Conservation (phyloP, 768 basidiomycete genomes). For the Macrolepiota dolichaula region DNA sequence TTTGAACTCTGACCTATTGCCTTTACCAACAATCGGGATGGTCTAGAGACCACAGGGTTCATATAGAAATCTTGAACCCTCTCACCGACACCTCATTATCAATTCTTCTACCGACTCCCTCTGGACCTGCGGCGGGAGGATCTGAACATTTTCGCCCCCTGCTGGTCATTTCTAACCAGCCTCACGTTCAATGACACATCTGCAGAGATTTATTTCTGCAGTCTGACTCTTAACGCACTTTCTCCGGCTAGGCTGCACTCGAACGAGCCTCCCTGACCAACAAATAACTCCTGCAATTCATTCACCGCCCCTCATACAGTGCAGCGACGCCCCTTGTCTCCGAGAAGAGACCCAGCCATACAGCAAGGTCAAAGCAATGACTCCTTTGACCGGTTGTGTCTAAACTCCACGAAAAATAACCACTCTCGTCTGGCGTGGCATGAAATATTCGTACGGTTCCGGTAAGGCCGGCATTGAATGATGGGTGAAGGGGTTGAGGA, state of each 20-base stretch:
- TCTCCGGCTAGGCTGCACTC: too few species aligned
- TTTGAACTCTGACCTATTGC: constrained; percentile 8
- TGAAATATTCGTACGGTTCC: too few species aligned
- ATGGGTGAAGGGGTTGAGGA: too few species aligned
- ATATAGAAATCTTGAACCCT: constrained; percentile 22
- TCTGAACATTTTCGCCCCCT: constrained; percentile 36
- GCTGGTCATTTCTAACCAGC: constrained; percentile 37
- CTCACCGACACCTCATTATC: constrained; percentile 26
- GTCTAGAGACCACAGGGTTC: constrained; percentile 8
- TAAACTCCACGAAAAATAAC: neutral
- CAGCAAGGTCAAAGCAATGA: neutral
- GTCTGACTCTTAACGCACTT: constrained; percentile 28
- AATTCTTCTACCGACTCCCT: constrained; percentile 27
- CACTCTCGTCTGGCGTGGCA: too few species aligned
- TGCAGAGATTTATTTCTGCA: constrained; percentile 16
- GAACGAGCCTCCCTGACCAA: too few species aligned
- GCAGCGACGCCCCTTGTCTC: too few species aligned
- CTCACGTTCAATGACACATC: constrained; percentile 41
- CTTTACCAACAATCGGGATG: constrained; percentile 6
- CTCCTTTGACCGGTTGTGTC: neutral
- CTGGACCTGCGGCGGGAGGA: constrained; percentile 33
- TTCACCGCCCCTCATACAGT: too few species aligned
- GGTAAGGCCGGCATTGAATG: too few species aligned
- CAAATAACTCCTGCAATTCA: too few species aligned
- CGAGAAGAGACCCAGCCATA: too few species aligned